A percentile compares a stretch with the other conserved stretches of the same genome.
phyloP scores from a whole-genome alignment of 768 basidiomycete species.

The Lactarius tabidus region DNA sequence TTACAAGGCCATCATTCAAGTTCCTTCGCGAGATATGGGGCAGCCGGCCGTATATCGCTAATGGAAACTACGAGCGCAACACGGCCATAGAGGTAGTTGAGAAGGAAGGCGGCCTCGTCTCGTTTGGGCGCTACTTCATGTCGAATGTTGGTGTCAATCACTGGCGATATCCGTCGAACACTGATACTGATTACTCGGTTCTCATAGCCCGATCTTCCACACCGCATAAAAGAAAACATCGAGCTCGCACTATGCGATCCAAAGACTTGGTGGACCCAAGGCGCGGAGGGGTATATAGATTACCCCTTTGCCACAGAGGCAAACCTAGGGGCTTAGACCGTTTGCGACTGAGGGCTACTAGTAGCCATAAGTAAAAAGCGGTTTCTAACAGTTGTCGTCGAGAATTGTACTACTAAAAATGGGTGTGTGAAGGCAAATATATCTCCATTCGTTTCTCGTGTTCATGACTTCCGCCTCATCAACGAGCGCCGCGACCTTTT shows the following conservation, averaged over 20 bases:
- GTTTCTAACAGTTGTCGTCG: too few species aligned
- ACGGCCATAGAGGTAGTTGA: conserved; percentile 24
- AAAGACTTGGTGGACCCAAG: background rate
- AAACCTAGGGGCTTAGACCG: too few species aligned
- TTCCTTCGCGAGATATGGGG: conserved; percentile 30
- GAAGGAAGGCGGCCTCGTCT: conserved; percentile 20
- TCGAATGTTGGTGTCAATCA: conserved; percentile 13
- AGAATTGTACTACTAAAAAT: too few species aligned
- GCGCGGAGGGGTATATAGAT: conserved; percentile 22
- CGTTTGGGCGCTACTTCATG: conserved; percentile 16
- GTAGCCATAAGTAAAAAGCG: too few species aligned
- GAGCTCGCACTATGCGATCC: background rate
- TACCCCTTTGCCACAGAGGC: conserved; percentile 20
- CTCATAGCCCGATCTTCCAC: conserved; percentile 24
- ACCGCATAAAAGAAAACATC: conserved; percentile 8
- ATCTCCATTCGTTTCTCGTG: background rate
- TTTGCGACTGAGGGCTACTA: too few species aligned
- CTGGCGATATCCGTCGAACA: background rate
- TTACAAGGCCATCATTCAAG: conserved; percentile 23
- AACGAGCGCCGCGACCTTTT: conserved; percentile 67
- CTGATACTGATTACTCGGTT: background rate
- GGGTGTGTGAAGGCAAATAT: too few species aligned
- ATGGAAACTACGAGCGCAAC: conserved; percentile 28
- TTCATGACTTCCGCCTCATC: too few species aligned
- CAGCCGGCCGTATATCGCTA: conserved; percentile 25